phyloP scores from a whole-genome alignment of 2,329 filamentous ascomycete species.

The Coniochaeta sp. region DNA sequence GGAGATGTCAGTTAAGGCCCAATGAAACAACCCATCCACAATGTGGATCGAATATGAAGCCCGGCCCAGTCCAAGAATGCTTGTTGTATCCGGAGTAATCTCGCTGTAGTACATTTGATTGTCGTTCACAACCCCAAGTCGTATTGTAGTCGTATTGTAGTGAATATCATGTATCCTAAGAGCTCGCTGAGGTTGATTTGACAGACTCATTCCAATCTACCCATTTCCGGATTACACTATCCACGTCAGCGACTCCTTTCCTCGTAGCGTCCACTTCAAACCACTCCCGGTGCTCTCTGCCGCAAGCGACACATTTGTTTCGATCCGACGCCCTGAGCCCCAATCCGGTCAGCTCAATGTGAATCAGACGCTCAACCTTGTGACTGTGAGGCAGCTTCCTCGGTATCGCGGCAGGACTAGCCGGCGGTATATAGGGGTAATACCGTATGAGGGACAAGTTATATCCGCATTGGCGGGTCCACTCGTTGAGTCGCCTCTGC shows the following conservation, averaged over 20 bases:
- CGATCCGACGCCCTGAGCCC: slow-evolving; percentile 43
- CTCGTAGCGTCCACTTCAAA: slow-evolving; percentile 78
- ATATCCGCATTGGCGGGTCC: slow-evolving; percentile 88
- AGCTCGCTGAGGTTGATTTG: not conserved
- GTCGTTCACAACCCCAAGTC: not conserved
- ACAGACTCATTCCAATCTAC: slow-evolving; percentile 67
- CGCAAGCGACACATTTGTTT: slow-evolving; percentile 65
- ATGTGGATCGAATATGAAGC: not conserved
- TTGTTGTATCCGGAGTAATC: no score
- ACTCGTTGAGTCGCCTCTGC: slow-evolving; percentile 83
- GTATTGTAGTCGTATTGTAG: not conserved
- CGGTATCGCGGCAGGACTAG: slow-evolving; percentile 27
- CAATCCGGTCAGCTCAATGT: slow-evolving; percentile 72
- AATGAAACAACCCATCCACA: not conserved
- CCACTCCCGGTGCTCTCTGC: slow-evolving; percentile 86
- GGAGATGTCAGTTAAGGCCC: no score
- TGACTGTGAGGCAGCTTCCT: slow-evolving; percentile 79
- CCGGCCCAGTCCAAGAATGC: not conserved
- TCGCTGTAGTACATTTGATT: not conserved
- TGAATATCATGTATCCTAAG: not conserved
- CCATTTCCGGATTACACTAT: slow-evolving; percentile 68
- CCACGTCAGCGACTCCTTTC: slow-evolving; percentile 58
- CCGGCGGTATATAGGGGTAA: slow-evolving; percentile 69
- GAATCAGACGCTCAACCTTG: slow-evolving; percentile 82
- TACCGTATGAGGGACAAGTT: slow-evolving; percentile 80